phyloP scores from a whole-genome alignment of 768 basidiomycete species.

The Vararia minispora region DNA sequence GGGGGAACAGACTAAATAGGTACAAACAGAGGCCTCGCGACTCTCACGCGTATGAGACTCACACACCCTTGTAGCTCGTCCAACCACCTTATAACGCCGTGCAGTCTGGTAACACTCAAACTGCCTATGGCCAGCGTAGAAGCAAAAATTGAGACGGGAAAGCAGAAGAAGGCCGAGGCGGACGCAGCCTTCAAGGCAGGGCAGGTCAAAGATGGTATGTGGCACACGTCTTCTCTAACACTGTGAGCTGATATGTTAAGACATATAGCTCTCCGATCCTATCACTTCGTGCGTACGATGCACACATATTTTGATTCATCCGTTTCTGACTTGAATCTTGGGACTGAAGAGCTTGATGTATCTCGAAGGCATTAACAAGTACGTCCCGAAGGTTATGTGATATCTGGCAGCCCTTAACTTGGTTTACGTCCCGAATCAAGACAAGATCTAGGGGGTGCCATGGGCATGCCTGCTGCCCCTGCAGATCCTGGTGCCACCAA shows the following conservation, averaged over 20 bases:
- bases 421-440: too few species aligned
- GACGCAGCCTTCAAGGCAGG: slow-evolving; percentile 64
- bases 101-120: too few species aligned
- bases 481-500: slow-evolving; percentile 24
- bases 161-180: slow-evolving; percentile 49
- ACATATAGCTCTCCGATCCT: slow-evolving; percentile 45
- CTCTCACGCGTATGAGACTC: too few species aligned
- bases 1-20: neutral
- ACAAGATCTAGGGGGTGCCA: too few species aligned
- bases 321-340: slow-evolving; percentile 2
- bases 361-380: slow-evolving; percentile 72
- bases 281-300: slow-evolving; percentile 48
- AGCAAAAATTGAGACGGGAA: slow-evolving; percentile 11
- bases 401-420: too few species aligned
- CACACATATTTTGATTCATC: neutral
- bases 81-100: too few species aligned
- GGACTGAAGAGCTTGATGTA: slow-evolving; percentile 47
- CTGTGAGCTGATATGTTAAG: neutral
- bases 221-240: neutral
- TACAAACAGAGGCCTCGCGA: neutral
- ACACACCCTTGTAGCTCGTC: too few species aligned
- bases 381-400: too few species aligned
- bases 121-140: too few species aligned
- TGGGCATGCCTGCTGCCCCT: slow-evolving; percentile 3
- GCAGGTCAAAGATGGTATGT: slow-evolving; percentile 44